Base-by-base conservation (phyloP, 2,329 filamentous ascomycete species). In the Aspergillus sp. region DNA sequence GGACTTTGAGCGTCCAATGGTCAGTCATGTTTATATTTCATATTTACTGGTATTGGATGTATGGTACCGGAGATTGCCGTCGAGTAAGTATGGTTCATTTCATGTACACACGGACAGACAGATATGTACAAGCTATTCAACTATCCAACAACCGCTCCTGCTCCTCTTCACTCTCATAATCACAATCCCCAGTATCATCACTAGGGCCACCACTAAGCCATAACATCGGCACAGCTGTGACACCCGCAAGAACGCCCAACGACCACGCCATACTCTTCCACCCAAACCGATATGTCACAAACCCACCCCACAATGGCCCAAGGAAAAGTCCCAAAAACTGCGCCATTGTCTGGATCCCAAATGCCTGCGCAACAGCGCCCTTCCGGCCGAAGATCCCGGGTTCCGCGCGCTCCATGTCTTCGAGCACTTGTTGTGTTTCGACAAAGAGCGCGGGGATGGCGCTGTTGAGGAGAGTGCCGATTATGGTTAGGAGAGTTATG, bases 401-500 rank as follows among this genome's bases (percentile, higher is more conserved):
- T 76, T 81, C 50, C 81, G 76, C 56, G 82, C 81, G 5, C 71
- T 86, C 50, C 83, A 81, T 81, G 0, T 68, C 71, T 17, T 75
- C 74, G 0, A 64, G 53, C 4, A 60, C 59, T 32, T 76, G 76
- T 3, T 79, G 76, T 30, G 89, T 83, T 66, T 89, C 86, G 0
- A 85, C 84, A 79, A 87, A 86, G 17, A 88, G 68, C 0, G 84
- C 81, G 0, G 83, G 80, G 49, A 83, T 76, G 1, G 77, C 74
- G 4, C 85, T 68, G 0, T 78, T 76, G 3, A 86, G 66, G 1
- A 76, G 73, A 2, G 79, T 53, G 0, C 86, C 86, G 3, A 82
- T 70, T 0, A 86, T 53, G 0, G 76, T 74, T 1, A 90, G 72
- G 6, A 90, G 67, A 1, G 73, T 77, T 45, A 80, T 81, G 0